A percentile compares a stretch with the other conserved stretches of the same genome.
These are phyloP conservation scores for Yarrowia hollandica DNA, from an alignment of 805 yeast species.

Conservation along the genomic window DNA sequence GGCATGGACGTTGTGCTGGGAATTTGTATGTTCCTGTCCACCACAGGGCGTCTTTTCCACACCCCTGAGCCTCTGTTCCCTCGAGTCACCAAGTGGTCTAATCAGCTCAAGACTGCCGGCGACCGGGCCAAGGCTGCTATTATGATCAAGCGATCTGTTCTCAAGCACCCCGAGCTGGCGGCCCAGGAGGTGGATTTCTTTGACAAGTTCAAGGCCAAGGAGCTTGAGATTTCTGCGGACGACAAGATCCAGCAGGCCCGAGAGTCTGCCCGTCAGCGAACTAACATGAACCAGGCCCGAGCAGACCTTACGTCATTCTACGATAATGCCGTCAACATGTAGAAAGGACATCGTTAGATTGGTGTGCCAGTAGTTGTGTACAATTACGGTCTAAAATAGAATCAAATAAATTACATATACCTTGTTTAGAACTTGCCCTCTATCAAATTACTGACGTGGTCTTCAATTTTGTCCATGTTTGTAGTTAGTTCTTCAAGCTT, in stretches of 20 bases:
- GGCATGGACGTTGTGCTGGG: slow-evolving; percentile 29
- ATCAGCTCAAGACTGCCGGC: slow-evolving; percentile 22
- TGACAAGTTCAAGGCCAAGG: slow-evolving; percentile 12
- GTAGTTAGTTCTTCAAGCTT: not conserved
- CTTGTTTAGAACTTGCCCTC: not conserved
- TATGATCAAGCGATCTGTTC: slow-evolving; percentile 29
- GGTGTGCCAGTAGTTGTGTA: too few species aligned
- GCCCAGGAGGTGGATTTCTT: slow-evolving; percentile 13
- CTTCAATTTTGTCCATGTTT: not conserved
- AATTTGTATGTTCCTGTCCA: slow-evolving; percentile 28
- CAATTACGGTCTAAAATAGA: not conserved
- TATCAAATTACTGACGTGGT: not conserved
- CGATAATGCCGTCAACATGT: slow-evolving; percentile 23
- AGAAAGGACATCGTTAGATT: not conserved
- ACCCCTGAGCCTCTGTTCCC: slow-evolving; percentile 30
- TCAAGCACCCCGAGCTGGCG: slow-evolving; percentile 29
- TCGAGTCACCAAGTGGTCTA: slow-evolving; percentile 18
- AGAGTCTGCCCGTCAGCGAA: slow-evolving; percentile 12
- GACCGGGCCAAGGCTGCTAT: slow-evolving; percentile 25
- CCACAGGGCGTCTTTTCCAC: slow-evolving; percentile 32
- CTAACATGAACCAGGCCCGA: slow-evolving; percentile 16
- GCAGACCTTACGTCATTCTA: slow-evolving; percentile 12
- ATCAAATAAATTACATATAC: not conserved
- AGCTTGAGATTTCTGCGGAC: slow-evolving; percentile 8
- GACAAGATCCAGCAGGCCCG: slow-evolving; percentile 13